Percentiles rank a stretch among this genome's conserved stretches.
Evolutionary conservation across 1,284 basidiomycete genomes (phyloP).

Genomic region (Fistulinella cinereoalba): DNA sequence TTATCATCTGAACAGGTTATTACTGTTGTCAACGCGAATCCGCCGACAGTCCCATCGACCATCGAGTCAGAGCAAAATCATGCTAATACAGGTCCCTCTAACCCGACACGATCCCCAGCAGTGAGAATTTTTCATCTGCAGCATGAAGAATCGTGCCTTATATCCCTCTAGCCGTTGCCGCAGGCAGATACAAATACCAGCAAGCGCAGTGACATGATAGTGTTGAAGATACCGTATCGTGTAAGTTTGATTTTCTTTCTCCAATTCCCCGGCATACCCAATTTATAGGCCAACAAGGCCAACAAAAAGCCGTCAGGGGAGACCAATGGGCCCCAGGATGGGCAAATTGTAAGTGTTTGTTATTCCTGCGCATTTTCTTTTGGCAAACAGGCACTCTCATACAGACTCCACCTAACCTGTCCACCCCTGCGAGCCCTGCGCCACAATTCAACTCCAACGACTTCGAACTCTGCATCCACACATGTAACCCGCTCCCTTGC

Average conservation of each 20-base stretch:
- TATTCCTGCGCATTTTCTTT: background rate
- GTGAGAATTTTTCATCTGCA: constrained; percentile 9
- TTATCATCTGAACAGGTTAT: constrained; percentile 23
- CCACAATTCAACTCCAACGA: constrained; percentile 12
- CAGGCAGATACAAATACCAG: constrained; percentile 5
- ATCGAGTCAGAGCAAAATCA: constrained; percentile 7
- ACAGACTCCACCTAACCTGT: background rate
- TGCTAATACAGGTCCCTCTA: background rate
- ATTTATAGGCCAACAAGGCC: constrained; percentile 12
- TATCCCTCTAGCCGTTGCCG: constrained; percentile 7
- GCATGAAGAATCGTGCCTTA: constrained; percentile 9
- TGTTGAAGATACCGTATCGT: constrained; percentile 25
- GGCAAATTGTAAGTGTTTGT: constrained; percentile 13
- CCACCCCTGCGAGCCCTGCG: constrained; percentile 4
- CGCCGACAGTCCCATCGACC: no score
- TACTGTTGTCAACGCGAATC: constrained; percentile 3
- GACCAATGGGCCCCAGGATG: constrained; percentile 1
- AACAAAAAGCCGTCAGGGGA: constrained; percentile 9
- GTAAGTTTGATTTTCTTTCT: constrained; percentile 11
- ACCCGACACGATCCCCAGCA: constrained; percentile 1
- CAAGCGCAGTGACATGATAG: constrained; percentile 24
- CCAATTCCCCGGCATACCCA: background rate
- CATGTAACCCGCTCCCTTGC: constrained; percentile 23
- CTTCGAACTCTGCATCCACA: constrained; percentile 30
- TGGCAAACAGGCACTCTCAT: background rate